A percentile compares a stretch with the other conserved stretches of the same genome.
Evolutionary conservation across 2,329 filamentous ascomycete genomes (phyloP).

Genomic region (Arthrobotrys musiformis): DNA sequence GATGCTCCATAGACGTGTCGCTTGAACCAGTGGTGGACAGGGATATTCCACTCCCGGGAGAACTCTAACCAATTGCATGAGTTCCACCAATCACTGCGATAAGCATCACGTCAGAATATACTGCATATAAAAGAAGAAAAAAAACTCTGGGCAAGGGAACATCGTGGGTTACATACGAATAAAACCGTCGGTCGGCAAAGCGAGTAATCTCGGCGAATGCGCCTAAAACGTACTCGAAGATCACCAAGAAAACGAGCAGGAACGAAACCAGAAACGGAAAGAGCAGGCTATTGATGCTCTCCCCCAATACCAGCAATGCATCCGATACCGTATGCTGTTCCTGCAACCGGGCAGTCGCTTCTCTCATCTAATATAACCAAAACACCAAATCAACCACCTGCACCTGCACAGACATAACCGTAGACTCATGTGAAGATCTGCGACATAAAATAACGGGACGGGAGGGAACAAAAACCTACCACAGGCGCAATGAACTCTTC

Average conservation of each 20-base stretch:
- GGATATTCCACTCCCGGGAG: constrained; percentile 96
- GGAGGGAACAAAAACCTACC: constrained; percentile 66
- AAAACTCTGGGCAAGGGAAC: background rate
- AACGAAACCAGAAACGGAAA: constrained; percentile 91
- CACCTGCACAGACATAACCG: background rate
- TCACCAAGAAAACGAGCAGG: constrained; percentile 93
- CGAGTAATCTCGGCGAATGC: constrained; percentile 93
- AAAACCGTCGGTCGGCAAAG: constrained; percentile 95
- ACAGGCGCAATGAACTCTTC: constrained; percentile 97
- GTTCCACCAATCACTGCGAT: constrained; percentile 66
- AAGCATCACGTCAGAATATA: constrained; percentile 41
- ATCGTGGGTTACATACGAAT: constrained; percentile 69
- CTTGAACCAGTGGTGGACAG: constrained; percentile 93
- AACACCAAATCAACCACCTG: background rate
- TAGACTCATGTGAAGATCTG: constrained; percentile 10
- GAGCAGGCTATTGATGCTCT: constrained; percentile 88
- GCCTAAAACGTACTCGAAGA: constrained; percentile 95
- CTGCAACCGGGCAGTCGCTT: constrained; percentile 66
- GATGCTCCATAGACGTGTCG: constrained; percentile 92
- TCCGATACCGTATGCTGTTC: constrained; percentile 69
- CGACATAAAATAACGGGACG: constrained; percentile 3
- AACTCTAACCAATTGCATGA: constrained; percentile 94
- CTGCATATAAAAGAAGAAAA: background rate
- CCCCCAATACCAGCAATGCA: constrained; percentile 80
- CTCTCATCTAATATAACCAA: constrained; percentile 57